phyloP scores from a whole-genome alignment of 768 basidiomycete species.

The Russula olivacea region DNA sequence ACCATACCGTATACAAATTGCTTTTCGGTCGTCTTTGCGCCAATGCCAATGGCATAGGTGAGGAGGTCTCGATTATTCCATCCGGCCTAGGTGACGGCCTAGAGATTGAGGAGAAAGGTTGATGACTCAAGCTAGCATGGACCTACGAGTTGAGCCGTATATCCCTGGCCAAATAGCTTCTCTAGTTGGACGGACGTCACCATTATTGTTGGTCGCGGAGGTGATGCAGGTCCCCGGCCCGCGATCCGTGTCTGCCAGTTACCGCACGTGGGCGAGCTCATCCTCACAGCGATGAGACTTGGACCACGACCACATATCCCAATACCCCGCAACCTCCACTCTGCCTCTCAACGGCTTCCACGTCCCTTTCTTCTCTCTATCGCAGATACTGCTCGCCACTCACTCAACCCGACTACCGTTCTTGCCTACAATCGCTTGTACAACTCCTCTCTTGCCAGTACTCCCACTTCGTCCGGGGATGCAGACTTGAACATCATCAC shows the following conservation, averaged over 20 bases:
- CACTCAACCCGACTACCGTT: neutral
- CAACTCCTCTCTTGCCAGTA: constrained; percentile 9
- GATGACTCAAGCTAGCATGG: neutral
- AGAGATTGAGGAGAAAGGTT: neutral
- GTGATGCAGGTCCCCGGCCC: neutral
- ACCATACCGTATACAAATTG: constrained; percentile 63
- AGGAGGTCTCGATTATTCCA: constrained; percentile 85
- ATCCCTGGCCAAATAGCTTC: constrained; percentile 57
- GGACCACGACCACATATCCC: neutral
- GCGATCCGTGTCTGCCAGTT: too few relatives aligned
- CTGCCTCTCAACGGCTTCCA: neutral
- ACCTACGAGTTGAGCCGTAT: constrained; percentile 50
- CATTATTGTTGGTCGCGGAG: neutral
- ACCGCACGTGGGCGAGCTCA: too few relatives aligned
- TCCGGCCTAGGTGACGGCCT: constrained; percentile 44
- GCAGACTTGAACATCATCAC: neutral
- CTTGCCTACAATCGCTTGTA: neutral
- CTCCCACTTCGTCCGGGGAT: neutral
- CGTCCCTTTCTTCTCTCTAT: neutral
- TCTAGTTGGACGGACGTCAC: constrained; percentile 39
- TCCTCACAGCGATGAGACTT: neutral
- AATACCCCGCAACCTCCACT: constrained; percentile 9
- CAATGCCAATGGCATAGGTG: constrained; percentile 74
- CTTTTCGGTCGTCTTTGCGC: constrained; percentile 70
- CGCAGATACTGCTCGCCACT: neutral